These are phyloP conservation scores for Bacterosira constricta DNA, from an alignment of 108 stramenopile species.

Conservation along the genomic window DNA sequence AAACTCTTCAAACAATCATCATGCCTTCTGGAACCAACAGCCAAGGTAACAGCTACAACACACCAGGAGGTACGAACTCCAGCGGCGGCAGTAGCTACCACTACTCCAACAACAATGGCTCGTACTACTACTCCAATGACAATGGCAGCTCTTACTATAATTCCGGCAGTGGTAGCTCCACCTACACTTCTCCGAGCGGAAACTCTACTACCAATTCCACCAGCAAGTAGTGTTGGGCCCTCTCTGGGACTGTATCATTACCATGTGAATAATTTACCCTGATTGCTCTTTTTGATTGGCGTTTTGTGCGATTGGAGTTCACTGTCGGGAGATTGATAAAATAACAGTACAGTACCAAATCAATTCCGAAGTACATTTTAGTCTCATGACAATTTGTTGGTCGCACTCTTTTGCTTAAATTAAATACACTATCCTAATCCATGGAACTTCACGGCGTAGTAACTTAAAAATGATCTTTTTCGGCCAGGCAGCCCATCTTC, in stretches of 20 bases:
- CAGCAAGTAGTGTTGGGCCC: slow-evolving; percentile 27
- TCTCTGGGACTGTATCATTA: neutral
- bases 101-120: slow-evolving; percentile 82
- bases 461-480: no score
- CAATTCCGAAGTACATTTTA: no score
- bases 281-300: no score
- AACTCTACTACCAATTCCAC: slow-evolving; percentile 33
- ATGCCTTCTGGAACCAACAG: slow-evolving; percentile 72
- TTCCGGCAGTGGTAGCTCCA: slow-evolving; percentile 64
- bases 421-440: no score
- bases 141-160: slow-evolving; percentile 88
- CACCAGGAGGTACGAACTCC: slow-evolving; percentile 85
- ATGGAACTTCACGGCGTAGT: no score
- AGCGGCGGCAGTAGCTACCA: slow-evolving; percentile 68
- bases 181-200: slow-evolving; percentile 74
- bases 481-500: no score
- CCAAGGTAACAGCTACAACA: slow-evolving; percentile 87
- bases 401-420: no score
- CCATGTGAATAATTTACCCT: no score
- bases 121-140: slow-evolving; percentile 87
- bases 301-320: no score
- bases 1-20: neutral
- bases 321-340: no score
- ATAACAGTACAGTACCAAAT: no score
- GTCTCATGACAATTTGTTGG: no score